These are phyloP conservation scores for Solanum chiquidenum DNA, from an alignment of 257 asterid species.

Conservation along the genomic window DNA sequence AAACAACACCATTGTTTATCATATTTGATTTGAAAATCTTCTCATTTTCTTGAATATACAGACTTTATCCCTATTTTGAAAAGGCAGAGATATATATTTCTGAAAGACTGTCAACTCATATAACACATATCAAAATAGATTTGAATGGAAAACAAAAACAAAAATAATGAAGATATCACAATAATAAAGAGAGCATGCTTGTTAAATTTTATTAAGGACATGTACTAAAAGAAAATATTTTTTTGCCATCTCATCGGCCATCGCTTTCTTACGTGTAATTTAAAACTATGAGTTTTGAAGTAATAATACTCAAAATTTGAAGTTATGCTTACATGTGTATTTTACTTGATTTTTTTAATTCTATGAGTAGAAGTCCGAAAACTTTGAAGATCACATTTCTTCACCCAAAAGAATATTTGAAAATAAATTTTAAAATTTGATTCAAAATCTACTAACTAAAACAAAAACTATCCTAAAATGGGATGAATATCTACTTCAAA, in stretches of 20 bases:
- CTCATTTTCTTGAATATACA: no score
- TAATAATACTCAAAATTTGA: no score
- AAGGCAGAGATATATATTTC: fast-evolving
- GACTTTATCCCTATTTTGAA: fast-evolving
- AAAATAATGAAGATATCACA: neutral
- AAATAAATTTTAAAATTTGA: neutral
- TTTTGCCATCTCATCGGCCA: neutral
- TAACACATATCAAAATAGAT: neutral
- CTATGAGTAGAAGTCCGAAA: no score
- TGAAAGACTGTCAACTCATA: neutral
- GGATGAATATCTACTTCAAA: neutral
- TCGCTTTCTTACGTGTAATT: neutral
- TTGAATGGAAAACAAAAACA: neutral
- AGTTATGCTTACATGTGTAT: neutral
- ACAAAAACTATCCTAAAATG: neutral
- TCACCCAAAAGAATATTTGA: no score
- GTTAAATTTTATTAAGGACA: neutral
- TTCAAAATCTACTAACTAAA: no score
- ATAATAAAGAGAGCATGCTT: neutral
- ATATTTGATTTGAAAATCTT: no score
- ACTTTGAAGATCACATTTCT: no score
- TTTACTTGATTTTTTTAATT: neutral
- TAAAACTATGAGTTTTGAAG: neutral
- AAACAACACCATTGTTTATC: no score
- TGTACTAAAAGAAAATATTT: neutral